Base-by-base conservation (phyloP, 2,329 filamentous ascomycete genomes). In the Sarocladium brachiariae region DNA sequence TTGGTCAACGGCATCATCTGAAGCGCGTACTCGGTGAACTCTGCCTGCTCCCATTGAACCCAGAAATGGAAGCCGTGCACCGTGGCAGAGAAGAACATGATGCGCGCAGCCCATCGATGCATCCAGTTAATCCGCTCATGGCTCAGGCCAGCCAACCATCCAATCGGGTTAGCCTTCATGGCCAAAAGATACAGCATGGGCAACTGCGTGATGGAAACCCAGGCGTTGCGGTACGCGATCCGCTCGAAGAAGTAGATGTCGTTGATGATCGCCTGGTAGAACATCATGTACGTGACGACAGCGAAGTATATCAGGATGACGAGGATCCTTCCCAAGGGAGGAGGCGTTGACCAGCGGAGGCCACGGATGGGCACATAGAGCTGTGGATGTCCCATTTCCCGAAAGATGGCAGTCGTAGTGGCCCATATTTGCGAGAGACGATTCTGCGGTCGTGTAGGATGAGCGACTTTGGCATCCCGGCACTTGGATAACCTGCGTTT, bases 111-210 rank as follows among this genome's bases (percentile, higher is more conserved):
- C 84, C 85, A 89, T 53, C 85, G 76, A 59, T 89, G 85, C 49
- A 87, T 65, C 84, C 84, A 88, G 62, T 86, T 87, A 52, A 88
- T 69, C 8, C 81, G 75, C 65, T 88, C 84, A 59, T 87, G 81
- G 53, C 82, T 81, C 9, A 77, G 74, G 10, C 84, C 84, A 3
- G 77, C 73, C 21, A 88, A 65, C 50, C 74, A 70, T 1, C 79
- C 82, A n/a, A 87, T 66, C 18, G 80, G 59, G 55, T 72, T 82
- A 54, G 75, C 72, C 60, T 83, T 83, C 55, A 76, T 77, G 23
- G 79, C 74, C 13, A 86, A 71, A 2, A 86, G 69, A 57, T 81
- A 84, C 9, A 86, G 68, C 18, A 86, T 68, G 0, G 83, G 83
- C 37, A 86, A 73, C 62, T 86, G 83, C 2, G 75, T 80, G 41